A percentile compares a stretch with the other conserved stretches of the same genome.
Evolutionary conservation across 2,329 filamentous ascomycete genomes (phyloP).

Genomic region (Ceratocystis lukuohia): DNA sequence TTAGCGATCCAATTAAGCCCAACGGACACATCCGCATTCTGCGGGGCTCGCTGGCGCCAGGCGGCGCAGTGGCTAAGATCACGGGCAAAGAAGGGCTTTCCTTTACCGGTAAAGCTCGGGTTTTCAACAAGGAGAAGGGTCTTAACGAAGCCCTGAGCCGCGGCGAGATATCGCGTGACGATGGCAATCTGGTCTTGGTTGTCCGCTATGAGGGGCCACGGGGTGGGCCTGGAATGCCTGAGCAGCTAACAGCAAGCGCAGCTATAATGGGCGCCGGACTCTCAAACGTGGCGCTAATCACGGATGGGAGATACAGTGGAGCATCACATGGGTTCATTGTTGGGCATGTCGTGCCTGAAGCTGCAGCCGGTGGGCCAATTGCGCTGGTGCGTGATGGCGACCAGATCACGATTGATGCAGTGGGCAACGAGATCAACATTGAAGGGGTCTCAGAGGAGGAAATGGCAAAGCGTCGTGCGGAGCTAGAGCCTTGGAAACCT

Average conservation of each 20-base stretch:
- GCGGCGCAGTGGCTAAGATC: conserved; percentile 87
- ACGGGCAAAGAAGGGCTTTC: conserved; percentile 82
- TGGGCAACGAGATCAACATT: conserved; percentile 58
- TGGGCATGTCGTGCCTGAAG: conserved; percentile 84
- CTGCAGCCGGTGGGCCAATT: conserved; percentile 77
- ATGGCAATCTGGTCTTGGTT: conserved; percentile 73
- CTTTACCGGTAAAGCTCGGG: conserved; percentile 68
- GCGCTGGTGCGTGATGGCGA: conserved; percentile 72
- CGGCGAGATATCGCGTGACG: conserved; percentile 38
- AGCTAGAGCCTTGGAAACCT: conserved; percentile 58
- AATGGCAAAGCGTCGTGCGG: conserved; percentile 46
- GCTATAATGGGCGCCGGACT: conserved; percentile 88
- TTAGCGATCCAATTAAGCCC: conserved; percentile 60
- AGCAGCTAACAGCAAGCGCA: conserved; percentile 76
- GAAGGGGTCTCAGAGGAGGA: conserved; percentile 55
- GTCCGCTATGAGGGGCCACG: conserved; percentile 91
- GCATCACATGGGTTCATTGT: conserved; percentile 89
- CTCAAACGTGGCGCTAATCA: conserved; percentile 78
- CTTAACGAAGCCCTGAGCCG: conserved; percentile 66
- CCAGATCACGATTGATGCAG: conserved; percentile 71
- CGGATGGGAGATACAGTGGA: conserved; percentile 79
- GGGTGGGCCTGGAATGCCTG: conserved; percentile 90
- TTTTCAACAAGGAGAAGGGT: conserved; percentile 75
- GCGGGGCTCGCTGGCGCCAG: conserved; percentile 74
- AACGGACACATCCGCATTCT: conserved; percentile 84